Conservation (phyloP, 2,329 filamentous ascomycete genomes). For the Clarireedia monteithiana region DNA sequence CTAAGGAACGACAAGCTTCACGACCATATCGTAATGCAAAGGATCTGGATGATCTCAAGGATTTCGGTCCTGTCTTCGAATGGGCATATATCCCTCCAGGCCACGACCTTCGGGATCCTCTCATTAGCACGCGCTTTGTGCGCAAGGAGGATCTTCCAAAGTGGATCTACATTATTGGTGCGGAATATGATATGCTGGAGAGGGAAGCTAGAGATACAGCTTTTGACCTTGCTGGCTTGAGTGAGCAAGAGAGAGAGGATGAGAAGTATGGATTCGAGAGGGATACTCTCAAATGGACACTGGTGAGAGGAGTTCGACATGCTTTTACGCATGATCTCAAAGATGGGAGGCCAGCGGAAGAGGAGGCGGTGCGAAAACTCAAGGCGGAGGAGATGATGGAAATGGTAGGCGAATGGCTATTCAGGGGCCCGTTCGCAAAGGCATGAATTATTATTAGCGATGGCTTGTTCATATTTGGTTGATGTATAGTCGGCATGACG, state of each 20-base stretch:
- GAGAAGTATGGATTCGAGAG: slow-evolving; percentile 15
- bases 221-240: slow-evolving; percentile 12
- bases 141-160: slow-evolving; percentile 17
- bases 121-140: slow-evolving; percentile 20
- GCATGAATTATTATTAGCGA: neutral
- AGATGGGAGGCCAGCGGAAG: slow-evolving; percentile 11
- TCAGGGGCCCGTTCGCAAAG: slow-evolving; percentile 14
- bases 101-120: slow-evolving; percentile 21
- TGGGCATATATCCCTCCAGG: slow-evolving; percentile 20
- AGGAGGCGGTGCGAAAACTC: slow-evolving; percentile 9
- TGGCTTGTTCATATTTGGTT: too few species aligned
- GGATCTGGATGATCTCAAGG: slow-evolving; percentile 13
- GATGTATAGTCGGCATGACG: too few species aligned
- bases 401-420: slow-evolving; percentile 15
- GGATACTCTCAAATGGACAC: slow-evolving; percentile 14
- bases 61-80: slow-evolving; percentile 17
- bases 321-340: slow-evolving; percentile 17
- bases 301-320: slow-evolving; percentile 15
- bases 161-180: slow-evolving; percentile 15
- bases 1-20: slow-evolving; percentile 25
- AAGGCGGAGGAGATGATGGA: slow-evolving; percentile 11
- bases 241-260: slow-evolving; percentile 4
- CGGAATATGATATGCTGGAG: slow-evolving; percentile 17
- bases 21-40: slow-evolving; percentile 29
- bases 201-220: slow-evolving; percentile 15